phyloP scores from a whole-genome alignment of 1,284 basidiomycete species.

The Gymnopus androsaceus region DNA sequence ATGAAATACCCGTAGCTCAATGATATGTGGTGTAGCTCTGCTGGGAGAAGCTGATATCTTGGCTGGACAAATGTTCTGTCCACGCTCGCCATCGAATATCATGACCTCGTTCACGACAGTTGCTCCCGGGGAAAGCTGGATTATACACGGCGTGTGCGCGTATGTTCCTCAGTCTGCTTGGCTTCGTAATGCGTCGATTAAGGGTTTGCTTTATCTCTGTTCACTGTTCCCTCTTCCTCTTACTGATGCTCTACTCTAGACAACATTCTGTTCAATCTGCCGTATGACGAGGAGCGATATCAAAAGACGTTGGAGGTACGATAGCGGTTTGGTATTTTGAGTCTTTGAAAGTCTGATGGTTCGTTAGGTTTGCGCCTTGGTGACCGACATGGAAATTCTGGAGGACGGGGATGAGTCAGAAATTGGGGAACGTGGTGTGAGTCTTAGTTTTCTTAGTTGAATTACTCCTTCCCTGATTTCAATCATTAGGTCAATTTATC shows the following conservation, averaged over 20 bases:
- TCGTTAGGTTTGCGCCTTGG: conserved; percentile 43
- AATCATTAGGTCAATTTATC: conserved; percentile 74
- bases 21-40: conserved; percentile 51
- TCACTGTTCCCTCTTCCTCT: not conserved
- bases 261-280: conserved; percentile 90
- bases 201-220: conserved; percentile 57
- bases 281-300: conserved; percentile 80
- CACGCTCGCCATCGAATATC: conserved; percentile 80
- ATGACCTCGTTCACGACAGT: conserved; percentile 59
- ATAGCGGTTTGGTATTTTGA: too few relatives aligned
- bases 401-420: conserved; percentile 95
- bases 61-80: conserved; percentile 78
- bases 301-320: conserved; percentile 68
- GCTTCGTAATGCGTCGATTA: conserved; percentile 92
- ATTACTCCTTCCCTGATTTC: not conserved
- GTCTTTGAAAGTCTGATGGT: too few relatives aligned
- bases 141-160: conserved; percentile 76
- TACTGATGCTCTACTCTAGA: conserved; percentile 43
- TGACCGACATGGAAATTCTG: conserved; percentile 84
- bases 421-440: conserved; percentile 82
- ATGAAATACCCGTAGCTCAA: too few relatives aligned
- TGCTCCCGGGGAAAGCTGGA: conserved; percentile 64
- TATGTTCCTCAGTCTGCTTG: conserved; percentile 93
- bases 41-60: conserved; percentile 89
- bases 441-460: conserved; percentile 21